Percentiles rank a stretch among this genome's conserved stretches.
Conservation (phyloP, 352 stramenopile species). For the Phytophthora uliginosa region DNA sequence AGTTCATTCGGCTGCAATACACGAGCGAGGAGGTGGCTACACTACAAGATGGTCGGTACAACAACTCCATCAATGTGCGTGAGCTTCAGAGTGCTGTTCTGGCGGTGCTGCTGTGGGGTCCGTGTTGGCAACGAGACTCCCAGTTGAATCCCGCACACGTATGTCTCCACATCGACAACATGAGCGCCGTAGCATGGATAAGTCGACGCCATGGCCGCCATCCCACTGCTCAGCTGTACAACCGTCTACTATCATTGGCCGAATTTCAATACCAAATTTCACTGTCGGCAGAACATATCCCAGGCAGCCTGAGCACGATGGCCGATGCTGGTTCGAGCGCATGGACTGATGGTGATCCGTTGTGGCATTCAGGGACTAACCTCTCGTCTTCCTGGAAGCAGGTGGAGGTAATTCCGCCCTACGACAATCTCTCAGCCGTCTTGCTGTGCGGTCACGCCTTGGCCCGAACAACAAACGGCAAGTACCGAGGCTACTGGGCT, state of each 20-base stretch:
- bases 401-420: conserved; percentile 8
- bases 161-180: conserved; percentile 31
- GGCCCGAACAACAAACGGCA: not conserved
- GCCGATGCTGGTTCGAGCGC: conserved; percentile 20
- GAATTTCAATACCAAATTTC: conserved; percentile 23
- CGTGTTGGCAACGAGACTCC: too few species aligned
- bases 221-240: conserved; percentile 10
- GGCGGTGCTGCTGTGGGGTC: not conserved
- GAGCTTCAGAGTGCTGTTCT: conserved; percentile 23
- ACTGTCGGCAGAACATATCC: conserved; percentile 31
- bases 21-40: not conserved
- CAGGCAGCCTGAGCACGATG: conserved; percentile 21
- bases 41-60: not conserved
- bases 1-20: conserved; percentile 24
- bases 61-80: not conserved
- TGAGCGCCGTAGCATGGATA: conserved; percentile 18
- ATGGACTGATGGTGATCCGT: conserved; percentile 6
- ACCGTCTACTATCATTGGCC: conserved; percentile 19
- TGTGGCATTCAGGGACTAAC: conserved; percentile 26
- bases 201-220: not conserved
- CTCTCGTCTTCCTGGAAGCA: conserved; percentile 19
- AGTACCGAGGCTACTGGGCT: too few species aligned
- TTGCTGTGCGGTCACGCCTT: conserved; percentile 20
- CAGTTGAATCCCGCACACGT: not conserved
- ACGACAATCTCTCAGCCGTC: conserved; percentile 30